A percentile compares a stretch with the other conserved stretches of the same genome.
phyloP scores from a whole-genome alignment of 73 alveolate species.

The Paramecium sexaurelia region DNA sequence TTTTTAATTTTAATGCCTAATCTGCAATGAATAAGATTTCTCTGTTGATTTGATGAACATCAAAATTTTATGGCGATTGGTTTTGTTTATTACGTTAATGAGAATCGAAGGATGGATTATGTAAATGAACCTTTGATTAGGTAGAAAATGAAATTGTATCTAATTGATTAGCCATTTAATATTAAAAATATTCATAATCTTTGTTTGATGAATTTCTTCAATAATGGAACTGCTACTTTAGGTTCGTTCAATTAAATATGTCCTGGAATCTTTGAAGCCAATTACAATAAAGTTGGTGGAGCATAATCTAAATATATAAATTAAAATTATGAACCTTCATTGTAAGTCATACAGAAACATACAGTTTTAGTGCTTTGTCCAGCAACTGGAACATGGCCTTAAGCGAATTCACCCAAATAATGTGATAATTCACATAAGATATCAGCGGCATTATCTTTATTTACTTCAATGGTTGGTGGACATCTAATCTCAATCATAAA shows the following conservation, averaged over 20 bases:
- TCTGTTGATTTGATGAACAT: background rate
- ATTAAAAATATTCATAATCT: background rate
- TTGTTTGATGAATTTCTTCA: slow-evolving; percentile 44
- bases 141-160: slow-evolving; percentile 14
- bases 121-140: background rate
- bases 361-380: background rate
- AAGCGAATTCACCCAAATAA: slow-evolving; percentile 52
- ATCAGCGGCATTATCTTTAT: slow-evolving; percentile 57
- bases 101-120: background rate
- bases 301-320: background rate
- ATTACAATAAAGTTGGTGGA: slow-evolving; percentile 54
- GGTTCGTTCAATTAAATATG: slow-evolving; percentile 9
- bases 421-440: slow-evolving; percentile 42
- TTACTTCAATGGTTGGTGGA: slow-evolving; percentile 18
- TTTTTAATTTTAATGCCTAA: background rate
- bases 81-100: background rate
- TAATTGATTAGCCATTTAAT: slow-evolving; percentile 21
- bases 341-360: slow-evolving; percentile 48
- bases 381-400: slow-evolving; percentile 29
- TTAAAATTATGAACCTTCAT: background rate
- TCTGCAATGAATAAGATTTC: background rate
- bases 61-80: background rate
- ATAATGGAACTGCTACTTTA: slow-evolving; percentile 27
- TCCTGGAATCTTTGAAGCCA: slow-evolving; percentile 41
- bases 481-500: background rate